A percentile compares a stretch with the other conserved stretches of the same genome.
Evolutionary conservation across 176 grass and related monocot species (phyloP).

Genomic region (Triticum urartu): DNA sequence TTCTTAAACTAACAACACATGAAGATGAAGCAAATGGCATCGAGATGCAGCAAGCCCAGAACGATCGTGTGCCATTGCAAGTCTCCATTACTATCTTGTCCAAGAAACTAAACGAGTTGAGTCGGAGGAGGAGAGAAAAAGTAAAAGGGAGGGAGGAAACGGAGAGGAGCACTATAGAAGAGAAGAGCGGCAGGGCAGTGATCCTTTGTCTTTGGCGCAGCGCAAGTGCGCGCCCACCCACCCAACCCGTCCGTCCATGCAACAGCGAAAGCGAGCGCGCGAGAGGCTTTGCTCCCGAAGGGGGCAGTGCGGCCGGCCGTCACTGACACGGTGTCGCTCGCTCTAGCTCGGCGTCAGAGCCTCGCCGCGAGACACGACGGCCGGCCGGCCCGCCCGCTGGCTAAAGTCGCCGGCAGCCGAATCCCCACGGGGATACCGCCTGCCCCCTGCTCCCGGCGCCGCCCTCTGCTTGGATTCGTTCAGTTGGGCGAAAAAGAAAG

Average conservation of each 20-base stretch:
- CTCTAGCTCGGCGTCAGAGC: background rate
- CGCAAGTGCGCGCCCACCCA: slow-evolving; percentile 19
- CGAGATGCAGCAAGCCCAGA: too few species aligned
- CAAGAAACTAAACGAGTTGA: background rate
- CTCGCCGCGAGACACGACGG: slow-evolving; percentile 19
- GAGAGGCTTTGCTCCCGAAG: slow-evolving; percentile 37
- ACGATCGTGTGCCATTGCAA: background rate
- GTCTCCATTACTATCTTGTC: background rate
- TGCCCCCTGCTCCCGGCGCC: background rate
- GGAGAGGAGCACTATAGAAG: background rate
- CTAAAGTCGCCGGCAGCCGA: background rate
- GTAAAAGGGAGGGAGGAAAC: background rate
- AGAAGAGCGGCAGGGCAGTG: background rate
- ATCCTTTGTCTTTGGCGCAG: slow-evolving; percentile 1
- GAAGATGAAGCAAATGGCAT: background rate
- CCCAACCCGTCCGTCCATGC: slow-evolving; percentile 14
- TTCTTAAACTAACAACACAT: background rate
- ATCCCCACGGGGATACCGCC: background rate
- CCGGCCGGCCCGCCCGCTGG: background rate
- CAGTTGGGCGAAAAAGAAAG: too few species aligned
- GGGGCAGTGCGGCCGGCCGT: background rate
- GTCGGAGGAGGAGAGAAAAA: background rate
- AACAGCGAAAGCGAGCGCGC: slow-evolving; percentile 35
- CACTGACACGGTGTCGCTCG: slow-evolving; percentile 23
- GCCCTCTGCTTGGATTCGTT: too few species aligned